phyloP scores from a whole-genome alignment of 345 rosid species.

The Toxicodendron radicans region DNA sequence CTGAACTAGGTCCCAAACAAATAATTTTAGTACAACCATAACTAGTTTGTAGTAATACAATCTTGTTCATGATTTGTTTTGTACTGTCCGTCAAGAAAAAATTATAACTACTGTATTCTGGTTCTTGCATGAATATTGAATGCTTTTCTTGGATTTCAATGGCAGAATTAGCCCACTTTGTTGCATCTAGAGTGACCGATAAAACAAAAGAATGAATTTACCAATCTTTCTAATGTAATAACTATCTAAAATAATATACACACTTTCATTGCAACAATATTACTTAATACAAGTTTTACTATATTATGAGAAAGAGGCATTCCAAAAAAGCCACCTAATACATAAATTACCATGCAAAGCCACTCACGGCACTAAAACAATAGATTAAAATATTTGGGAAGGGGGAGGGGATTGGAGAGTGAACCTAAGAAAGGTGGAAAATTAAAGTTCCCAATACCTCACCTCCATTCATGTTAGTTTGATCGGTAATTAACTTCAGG shows the following conservation, averaged over 20 bases:
- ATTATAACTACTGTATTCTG: background rate
- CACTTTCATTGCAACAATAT: background rate
- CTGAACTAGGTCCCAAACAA: background rate
- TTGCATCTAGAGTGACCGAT: background rate
- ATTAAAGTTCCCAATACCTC: slow-evolving; percentile 18
- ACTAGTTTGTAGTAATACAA: background rate
- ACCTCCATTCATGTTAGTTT: slow-evolving; percentile 67
- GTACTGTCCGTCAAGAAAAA: background rate
- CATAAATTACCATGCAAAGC: background rate
- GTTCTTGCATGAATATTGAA: background rate
- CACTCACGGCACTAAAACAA: background rate
- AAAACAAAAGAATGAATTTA: background rate
- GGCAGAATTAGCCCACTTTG: background rate
- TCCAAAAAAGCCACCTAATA: background rate
- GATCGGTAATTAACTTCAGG: slow-evolving; percentile 65
- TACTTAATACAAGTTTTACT: too few species aligned
- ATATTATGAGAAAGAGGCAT: background rate
- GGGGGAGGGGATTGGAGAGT: background rate
- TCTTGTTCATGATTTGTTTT: background rate
- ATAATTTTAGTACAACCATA: background rate
- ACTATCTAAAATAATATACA: background rate
- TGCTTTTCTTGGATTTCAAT: background rate
- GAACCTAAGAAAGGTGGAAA: slow-evolving; percentile 1
- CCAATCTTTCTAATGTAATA: background rate
- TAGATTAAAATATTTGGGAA: background rate